Base-by-base conservation (phyloP, 495 filamentous ascomycete species). In the Glarea lozoyensis region DNA sequence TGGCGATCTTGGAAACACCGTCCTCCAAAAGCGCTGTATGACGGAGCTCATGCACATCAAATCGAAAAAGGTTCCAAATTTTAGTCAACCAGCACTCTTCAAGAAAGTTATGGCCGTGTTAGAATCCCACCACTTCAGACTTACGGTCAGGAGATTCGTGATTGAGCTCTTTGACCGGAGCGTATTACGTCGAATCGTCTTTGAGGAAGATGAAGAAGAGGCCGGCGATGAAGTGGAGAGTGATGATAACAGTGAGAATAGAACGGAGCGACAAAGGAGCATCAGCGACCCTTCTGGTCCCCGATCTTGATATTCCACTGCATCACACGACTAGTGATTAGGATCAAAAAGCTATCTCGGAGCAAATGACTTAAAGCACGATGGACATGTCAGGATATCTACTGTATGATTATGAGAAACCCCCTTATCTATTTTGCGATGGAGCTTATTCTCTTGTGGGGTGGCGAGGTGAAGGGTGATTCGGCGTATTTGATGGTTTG, bases 111-210 rank as follows among this genome's bases (percentile, higher is more conserved):
- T 97, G 68, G 71, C 67, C 23, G 65, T 96, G 23, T 69, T 98
- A n/a, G 92, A 95, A 64, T 80, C 76, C 38, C 88, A 95, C 49
- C 86, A 92, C 54, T 97, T 87, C 60, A 76, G 90, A 22, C 69
- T 97, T 17, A 78, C 77, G 4, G 80, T 87, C 37, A 81, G 90
- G 31, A 82, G 86, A 31, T 88, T 93, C 60, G 80, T 95, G 24
- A 78, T 96, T 37, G 88, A 96, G 58, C 65, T 97, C 18, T 98
- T 97, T 60, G 90, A 97, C 50, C 89, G 86, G 62, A 78, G 71
- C 25, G 86, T 97, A 20, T 67, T 97, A 60, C 68, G 87, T 50
- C 75, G 78, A 31, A 84, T 96, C 41, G 81, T 97, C 9, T 70
- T 71, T 45, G 72, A 66, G 13, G 70, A 76, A 46, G 70, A 71